Base-by-base conservation (phyloP, 768 basidiomycete genomes). In the Russula virescens region DNA sequence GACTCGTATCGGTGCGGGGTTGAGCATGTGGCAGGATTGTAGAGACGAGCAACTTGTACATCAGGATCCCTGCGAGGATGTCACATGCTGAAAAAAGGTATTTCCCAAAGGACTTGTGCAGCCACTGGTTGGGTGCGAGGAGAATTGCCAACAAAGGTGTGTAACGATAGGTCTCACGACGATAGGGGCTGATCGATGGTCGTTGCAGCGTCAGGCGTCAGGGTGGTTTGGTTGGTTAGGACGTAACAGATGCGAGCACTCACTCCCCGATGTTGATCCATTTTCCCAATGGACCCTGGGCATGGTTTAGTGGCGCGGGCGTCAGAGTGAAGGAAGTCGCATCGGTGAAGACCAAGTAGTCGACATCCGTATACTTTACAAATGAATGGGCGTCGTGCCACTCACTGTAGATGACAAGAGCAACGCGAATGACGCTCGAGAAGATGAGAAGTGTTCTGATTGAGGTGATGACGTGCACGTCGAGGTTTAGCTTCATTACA, bases 351-450 rank as follows among this genome's bases (percentile, higher is more conserved):
- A 99, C 96, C 42, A 85, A 82, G 74, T 98, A 98, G 75, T 99
- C 97, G 67, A 98, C 81, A 74, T 99, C 97, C n/a, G 97, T 98
- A 72, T 98, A 99, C 74, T 95, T 95, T 25, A 98, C 86, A 34
- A 84, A 73, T 1, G 89, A 91, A 68, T 77, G 85, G 18, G 83
- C 82, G 69, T 97, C 94, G 62, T 94, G 93, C 84, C 90, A 93
- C 75, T 91, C 89, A 70, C 91, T 93, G 72, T 94, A 96, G 4
- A 87, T 71, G 61, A 96, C 87, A 48, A 96, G 82, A 6, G 71
- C 78, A 35, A 89, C 71, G 62, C 92, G 85, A 55, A 95, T 71
- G 45, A 80, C n/a, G 23, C 77, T 73, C 1, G 90, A 83, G 25
- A 77, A 66, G 21, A 78, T 31, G n/a, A 91, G 70, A 48, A 90